These are phyloP conservation scores for Neonectria neomacrospora DNA, from an alignment of 2,329 filamentous ascomycete species.

Conservation along the genomic window DNA sequence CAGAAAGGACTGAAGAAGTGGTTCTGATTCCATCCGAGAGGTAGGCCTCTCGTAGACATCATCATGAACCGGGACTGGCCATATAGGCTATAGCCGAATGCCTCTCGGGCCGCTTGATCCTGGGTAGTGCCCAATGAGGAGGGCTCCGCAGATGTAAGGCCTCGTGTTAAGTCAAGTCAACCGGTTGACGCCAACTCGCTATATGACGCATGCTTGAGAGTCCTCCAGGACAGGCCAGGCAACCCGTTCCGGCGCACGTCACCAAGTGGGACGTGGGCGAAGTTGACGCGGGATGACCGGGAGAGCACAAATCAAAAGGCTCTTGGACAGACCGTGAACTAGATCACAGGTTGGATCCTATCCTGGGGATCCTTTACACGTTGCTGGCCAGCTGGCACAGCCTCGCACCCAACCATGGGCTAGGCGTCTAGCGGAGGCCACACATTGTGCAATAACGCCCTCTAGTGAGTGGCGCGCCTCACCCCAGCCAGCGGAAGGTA, in stretches of 20 bases:
- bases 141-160: slow-evolving; percentile 21
- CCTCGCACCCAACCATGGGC: slow-evolving; percentile 25
- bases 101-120: slow-evolving; percentile 19
- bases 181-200: slow-evolving; percentile 30
- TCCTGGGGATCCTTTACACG: slow-evolving; percentile 17
- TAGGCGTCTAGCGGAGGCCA: slow-evolving; percentile 35
- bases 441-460: slow-evolving; percentile 18
- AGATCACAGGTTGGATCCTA: slow-evolving; percentile 35
- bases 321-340: slow-evolving; percentile 35
- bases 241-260: slow-evolving; percentile 35
- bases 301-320: slow-evolving; percentile 29
- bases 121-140: slow-evolving; percentile 28
- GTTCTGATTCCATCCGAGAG: neutral
- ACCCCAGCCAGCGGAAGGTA: slow-evolving; percentile 15
- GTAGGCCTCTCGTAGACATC: neutral
- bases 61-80: slow-evolving; percentile 14
- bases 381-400: slow-evolving; percentile 30
- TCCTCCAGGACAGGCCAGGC: slow-evolving; percentile 28
- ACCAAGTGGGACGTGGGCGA: slow-evolving; percentile 29
- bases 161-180: slow-evolving; percentile 28
- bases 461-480: slow-evolving; percentile 28
- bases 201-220: slow-evolving; percentile 28
- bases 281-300: slow-evolving; percentile 33
- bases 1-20: slow-evolving; percentile 1
- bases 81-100: slow-evolving; percentile 20